phyloP scores from a whole-genome alignment of 2,329 filamentous ascomycete species.

The Macrophomina pseudophaseolina region DNA sequence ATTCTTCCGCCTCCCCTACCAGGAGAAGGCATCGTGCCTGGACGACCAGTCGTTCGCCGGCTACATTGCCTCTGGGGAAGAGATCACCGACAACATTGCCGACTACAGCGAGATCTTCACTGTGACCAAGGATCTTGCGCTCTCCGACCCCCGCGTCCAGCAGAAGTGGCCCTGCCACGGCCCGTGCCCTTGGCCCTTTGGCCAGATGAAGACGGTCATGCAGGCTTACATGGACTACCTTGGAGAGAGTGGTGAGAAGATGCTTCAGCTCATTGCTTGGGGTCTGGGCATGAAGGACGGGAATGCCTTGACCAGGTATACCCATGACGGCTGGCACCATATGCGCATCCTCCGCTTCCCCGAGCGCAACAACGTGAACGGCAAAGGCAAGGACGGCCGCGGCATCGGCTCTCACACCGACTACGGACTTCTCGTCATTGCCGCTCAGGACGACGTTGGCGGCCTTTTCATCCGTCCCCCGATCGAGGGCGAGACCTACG shows the following conservation, averaged over 20 bases:
- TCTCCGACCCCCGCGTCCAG: constrained; percentile 47
- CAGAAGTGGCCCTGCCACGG: constrained; percentile 57
- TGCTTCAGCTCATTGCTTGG: constrained; percentile 54
- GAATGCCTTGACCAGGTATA: constrained; percentile 50
- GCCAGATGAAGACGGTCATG: constrained; percentile 49
- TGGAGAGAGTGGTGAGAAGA: constrained; percentile 49
- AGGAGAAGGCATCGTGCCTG: constrained; percentile 51
- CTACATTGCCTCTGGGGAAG: constrained; percentile 57
- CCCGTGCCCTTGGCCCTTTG: constrained; percentile 55
- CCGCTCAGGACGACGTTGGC: constrained; percentile 57
- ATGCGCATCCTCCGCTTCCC: constrained; percentile 54
- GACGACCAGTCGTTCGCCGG: constrained; percentile 55
- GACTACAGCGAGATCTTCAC: constrained; percentile 62
- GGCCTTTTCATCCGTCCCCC: constrained; percentile 57
- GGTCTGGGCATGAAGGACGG: constrained; percentile 48
- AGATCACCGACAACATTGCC: constrained; percentile 48
- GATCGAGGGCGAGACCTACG: constrained; percentile 45
- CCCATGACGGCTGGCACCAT: constrained; percentile 59
- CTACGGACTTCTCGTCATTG: constrained; percentile 59
- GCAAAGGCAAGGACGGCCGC: constrained; percentile 56
- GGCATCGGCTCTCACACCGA: constrained; percentile 61
- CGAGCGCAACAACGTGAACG: constrained; percentile 47
- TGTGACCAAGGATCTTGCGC: constrained; percentile 54
- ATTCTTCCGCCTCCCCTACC: constrained; percentile 46
- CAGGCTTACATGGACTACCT: constrained; percentile 50